Percentiles rank a stretch among this genome's conserved stretches.
Conservation (phyloP, 768 basidiomycete genomes). For the Calvatia gigantea region DNA sequence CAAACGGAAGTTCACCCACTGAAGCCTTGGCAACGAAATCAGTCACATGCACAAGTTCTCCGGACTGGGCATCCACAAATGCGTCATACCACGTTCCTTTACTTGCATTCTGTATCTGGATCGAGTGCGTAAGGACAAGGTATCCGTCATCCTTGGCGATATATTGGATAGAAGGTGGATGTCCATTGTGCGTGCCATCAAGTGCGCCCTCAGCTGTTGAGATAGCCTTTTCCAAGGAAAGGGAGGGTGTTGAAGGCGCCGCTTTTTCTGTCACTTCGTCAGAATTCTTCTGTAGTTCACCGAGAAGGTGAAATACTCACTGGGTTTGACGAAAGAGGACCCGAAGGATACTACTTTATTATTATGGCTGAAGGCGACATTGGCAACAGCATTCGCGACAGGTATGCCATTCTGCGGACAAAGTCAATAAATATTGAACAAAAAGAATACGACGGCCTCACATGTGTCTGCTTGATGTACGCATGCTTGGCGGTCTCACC, state of each 20-base stretch:
- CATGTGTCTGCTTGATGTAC: constrained; percentile 13
- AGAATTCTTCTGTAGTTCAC: too few relatives aligned
- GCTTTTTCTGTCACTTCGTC: constrained; percentile 24
- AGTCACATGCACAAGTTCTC: constrained; percentile 41
- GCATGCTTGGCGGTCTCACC: constrained; percentile 21
- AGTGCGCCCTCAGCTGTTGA: constrained; percentile 18
- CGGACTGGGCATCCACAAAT: constrained; percentile 50
- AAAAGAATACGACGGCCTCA: not conserved
- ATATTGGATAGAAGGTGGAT: constrained; percentile 36
- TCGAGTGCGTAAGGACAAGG: constrained; percentile 33
- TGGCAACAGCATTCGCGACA: constrained; percentile 35
- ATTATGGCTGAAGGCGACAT: constrained; percentile 26
- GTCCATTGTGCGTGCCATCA: constrained; percentile 32
- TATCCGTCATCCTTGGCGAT: constrained; percentile 36
- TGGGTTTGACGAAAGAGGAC: constrained; percentile 39
- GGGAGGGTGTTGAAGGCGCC: constrained; percentile 27
- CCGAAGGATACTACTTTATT: constrained; percentile 38
- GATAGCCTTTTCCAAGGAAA: constrained; percentile 28
- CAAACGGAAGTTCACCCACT: constrained; percentile 15
- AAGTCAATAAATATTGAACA: not conserved
- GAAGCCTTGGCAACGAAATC: constrained; percentile 43
- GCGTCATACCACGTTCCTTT: constrained; percentile 51
- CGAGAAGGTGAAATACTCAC: constrained; percentile 21
- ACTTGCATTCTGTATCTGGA: constrained; percentile 30
- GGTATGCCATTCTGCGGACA: constrained; percentile 24